phyloP scores from a whole-genome alignment of 177 flowering plant species.

The Vitis hybrid region DNA sequence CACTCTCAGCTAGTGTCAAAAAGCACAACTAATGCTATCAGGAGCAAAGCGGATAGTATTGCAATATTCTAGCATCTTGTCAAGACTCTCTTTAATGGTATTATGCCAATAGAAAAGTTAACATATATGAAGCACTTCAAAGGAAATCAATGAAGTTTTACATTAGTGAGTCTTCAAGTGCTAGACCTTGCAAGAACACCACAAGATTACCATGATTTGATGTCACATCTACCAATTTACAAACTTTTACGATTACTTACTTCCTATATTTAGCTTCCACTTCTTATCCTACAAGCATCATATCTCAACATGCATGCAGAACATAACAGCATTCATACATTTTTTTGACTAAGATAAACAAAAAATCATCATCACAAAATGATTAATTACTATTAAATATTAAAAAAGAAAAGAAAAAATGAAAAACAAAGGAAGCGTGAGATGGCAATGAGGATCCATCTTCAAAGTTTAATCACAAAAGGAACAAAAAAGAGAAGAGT shows the following conservation, averaged over 20 bases:
- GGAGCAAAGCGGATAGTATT: background rate
- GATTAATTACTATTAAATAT: background rate
- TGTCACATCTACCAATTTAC: background rate
- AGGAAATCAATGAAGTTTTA: background rate
- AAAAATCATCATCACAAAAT: background rate
- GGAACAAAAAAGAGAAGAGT: too few relatives aligned
- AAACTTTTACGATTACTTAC: background rate
- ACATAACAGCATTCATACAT: background rate
- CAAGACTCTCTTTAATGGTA: slow-evolving; percentile 6
- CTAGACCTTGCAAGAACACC: background rate
- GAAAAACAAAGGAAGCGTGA: background rate
- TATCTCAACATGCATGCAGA: background rate
- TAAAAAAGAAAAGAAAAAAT: background rate
- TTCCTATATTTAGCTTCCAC: background rate
- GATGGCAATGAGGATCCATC: too few relatives aligned
- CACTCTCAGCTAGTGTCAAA: background rate
- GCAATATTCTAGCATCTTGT: slow-evolving; percentile 1
- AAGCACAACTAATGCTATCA: background rate
- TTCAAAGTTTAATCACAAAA: too few relatives aligned
- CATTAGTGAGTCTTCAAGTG: background rate
- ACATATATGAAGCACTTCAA: background rate
- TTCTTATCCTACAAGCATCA: background rate
- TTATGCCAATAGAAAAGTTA: background rate
- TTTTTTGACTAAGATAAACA: slow-evolving; percentile 1
- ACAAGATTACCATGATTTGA: background rate